Conservation (phyloP, 2,329 filamentous ascomycete genomes). For the Trichoderma atroviride region DNA sequence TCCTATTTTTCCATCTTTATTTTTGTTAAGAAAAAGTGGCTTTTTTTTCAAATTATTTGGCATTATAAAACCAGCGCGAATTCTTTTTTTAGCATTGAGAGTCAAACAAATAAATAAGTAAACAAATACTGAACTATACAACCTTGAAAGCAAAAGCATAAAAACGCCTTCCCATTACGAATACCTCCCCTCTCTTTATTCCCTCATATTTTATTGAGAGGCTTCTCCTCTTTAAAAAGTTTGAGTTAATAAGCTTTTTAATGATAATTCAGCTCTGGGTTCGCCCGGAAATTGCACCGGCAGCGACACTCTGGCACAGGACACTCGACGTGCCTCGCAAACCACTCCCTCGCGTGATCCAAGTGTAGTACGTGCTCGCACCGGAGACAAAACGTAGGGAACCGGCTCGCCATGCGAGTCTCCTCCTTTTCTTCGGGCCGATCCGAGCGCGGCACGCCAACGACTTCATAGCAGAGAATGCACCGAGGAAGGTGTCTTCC, state of each 20-base stretch:
- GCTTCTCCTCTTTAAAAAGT: background rate
- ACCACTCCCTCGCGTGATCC: slow-evolving; percentile 70
- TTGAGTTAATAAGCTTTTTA: slow-evolving; percentile 27
- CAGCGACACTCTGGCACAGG: slow-evolving; percentile 70
- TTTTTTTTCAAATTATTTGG: background rate
- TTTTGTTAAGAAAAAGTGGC: background rate
- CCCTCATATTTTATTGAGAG: background rate
- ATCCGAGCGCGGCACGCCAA: slow-evolving; percentile 65
- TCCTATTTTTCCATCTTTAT: background rate
- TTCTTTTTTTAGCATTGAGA: slow-evolving; percentile 9
- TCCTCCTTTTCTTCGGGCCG: slow-evolving; percentile 56
- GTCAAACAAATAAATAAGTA: background rate
- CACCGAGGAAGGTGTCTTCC: slow-evolving; percentile 68
- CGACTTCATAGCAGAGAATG: slow-evolving; percentile 67
- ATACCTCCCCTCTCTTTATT: background rate
- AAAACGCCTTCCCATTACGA: background rate
- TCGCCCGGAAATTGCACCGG: slow-evolving; percentile 63
- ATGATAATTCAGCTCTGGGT: slow-evolving; percentile 60
- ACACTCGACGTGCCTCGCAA: slow-evolving; percentile 65
- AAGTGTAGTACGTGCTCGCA: slow-evolving; percentile 70
- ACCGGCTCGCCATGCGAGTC: slow-evolving; percentile 55
- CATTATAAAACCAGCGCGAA: slow-evolving; percentile 9
- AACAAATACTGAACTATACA: slow-evolving; percentile 6
- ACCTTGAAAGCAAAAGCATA: background rate
- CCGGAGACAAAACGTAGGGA: slow-evolving; percentile 69